Conservation (phyloP, 2,329 filamentous ascomycete species). For the Aspergillus sp. region DNA sequence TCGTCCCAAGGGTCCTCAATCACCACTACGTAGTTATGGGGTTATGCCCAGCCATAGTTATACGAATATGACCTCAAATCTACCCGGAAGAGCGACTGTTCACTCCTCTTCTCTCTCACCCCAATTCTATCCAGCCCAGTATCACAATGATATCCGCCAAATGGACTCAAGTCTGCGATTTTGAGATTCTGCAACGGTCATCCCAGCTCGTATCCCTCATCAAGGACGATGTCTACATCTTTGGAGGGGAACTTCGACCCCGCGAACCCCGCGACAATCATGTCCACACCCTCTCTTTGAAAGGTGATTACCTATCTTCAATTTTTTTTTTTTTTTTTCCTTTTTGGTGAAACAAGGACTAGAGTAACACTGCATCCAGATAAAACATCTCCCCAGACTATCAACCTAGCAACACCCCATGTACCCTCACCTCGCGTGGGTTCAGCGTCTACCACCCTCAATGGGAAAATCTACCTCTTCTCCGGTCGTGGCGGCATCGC, state of each 20-base stretch:
- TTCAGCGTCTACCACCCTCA: conserved; percentile 64
- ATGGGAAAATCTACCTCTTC: conserved; percentile 71
- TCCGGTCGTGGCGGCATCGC: conserved; percentile 69
- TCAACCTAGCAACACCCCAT: conserved; percentile 5
- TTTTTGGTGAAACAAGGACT: too few species aligned
- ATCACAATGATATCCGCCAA: too few species aligned
- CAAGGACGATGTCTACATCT: conserved; percentile 60
- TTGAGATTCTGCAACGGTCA: conserved; percentile 48
- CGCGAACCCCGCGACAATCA: conserved; percentile 67
- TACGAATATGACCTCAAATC: too few species aligned
- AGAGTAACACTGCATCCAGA: too few species aligned
- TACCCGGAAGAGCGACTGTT: too few species aligned
- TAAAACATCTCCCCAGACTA: too few species aligned
- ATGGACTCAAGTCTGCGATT: not conserved
- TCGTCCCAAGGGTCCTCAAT: too few species aligned
- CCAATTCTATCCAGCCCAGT: too few species aligned
- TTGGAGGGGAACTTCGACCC: conserved; percentile 68
- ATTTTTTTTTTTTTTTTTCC: conserved; percentile 9
- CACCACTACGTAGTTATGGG: too few species aligned
- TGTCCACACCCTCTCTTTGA: conserved; percentile 61
- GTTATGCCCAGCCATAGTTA: too few species aligned
- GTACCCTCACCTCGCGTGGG: conserved; percentile 67
- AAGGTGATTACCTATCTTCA: conserved; percentile 6
- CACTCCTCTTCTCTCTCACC: too few species aligned
- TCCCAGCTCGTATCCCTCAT: conserved; percentile 67